phyloP scores from a whole-genome alignment of 768 basidiomycete genomes.

The Melanogaster broomeanus region DNA sequence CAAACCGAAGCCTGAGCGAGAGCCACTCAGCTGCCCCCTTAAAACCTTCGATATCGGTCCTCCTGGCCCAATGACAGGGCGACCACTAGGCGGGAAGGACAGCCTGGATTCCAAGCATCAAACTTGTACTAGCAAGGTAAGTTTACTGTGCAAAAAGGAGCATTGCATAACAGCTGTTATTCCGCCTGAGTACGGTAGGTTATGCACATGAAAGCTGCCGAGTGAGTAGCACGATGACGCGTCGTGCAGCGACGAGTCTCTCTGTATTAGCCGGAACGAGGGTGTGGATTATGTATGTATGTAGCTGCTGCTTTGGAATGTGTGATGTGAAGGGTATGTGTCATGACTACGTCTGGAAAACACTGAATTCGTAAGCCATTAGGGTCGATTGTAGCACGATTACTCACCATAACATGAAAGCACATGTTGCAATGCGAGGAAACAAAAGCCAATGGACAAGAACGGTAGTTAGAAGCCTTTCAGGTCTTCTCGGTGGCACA shows the following conservation, averaged over 20 bases:
- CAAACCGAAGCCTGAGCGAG: no score
- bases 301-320: slow-evolving; percentile 2
- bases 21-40: no score
- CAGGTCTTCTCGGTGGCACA: slow-evolving; percentile 1
- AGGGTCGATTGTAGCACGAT: neutral
- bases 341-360: neutral
- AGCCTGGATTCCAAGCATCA: no score
- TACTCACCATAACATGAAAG: slow-evolving; percentile 9
- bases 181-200: slow-evolving; percentile 5
- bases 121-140: no score
- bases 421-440: neutral
- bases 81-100: no score
- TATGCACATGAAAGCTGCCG: slow-evolving; percentile 22
- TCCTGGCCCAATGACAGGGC: no score
- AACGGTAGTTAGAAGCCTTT: slow-evolving; percentile 12
- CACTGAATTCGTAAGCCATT: neutral
- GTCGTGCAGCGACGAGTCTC: slow-evolving; percentile 5
- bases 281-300: slow-evolving; percentile 16
- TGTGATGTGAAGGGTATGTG: slow-evolving; percentile 2
- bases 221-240: slow-evolving; percentile 11
- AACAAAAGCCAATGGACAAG: slow-evolving; percentile 16
- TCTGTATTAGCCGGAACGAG: neutral
- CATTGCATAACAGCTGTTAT: slow-evolving; percentile 3
- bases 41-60: no score
- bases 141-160: neutral